A percentile compares a stretch with the other conserved stretches of the same genome.
phyloP scores from a whole-genome alignment of 768 basidiomycete genomes.

The Panaeolus papilionaceus region DNA sequence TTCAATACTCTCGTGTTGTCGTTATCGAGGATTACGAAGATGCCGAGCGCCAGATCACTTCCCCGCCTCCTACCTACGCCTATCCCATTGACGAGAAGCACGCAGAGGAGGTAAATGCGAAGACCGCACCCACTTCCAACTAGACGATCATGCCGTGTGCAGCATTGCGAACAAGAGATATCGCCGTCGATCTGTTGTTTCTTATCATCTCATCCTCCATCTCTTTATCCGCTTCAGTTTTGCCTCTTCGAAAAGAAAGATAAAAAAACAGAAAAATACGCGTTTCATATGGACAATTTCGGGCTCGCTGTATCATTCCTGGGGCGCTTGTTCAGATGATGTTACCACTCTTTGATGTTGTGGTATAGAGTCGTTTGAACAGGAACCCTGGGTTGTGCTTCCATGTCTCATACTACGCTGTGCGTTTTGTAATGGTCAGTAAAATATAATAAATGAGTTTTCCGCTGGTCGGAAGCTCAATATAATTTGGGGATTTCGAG shows the following conservation, averaged over 20 bases:
- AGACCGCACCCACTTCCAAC: constrained; percentile 11
- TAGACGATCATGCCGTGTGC: neutral
- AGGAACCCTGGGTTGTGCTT: neutral
- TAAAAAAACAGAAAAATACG: neutral
- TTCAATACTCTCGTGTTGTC: constrained; percentile 44
- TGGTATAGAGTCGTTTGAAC: neutral
- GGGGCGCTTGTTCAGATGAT: neutral
- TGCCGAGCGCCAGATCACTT: constrained; percentile 49
- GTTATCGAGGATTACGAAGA: constrained; percentile 50
- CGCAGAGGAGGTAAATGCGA: constrained; percentile 27
- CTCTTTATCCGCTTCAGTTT: constrained; percentile 1
- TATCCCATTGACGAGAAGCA: constrained; percentile 57
- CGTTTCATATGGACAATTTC: neutral
- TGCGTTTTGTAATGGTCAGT: neutral
- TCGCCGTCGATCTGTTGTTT: neutral
- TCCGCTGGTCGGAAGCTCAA: constrained; percentile 1
- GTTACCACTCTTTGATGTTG: neutral
- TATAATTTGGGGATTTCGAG: constrained; percentile 1
- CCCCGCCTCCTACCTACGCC: constrained; percentile 63
- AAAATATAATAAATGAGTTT: constrained; percentile 1
- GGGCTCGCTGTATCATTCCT: neutral
- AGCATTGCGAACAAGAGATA: too few species aligned
- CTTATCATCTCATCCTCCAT: neutral
- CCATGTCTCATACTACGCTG: neutral
- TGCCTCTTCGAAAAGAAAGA: neutral